Evolutionary conservation across 2,329 filamentous ascomycete species (phyloP).

Genomic region (Piedraia hortae): DNA sequence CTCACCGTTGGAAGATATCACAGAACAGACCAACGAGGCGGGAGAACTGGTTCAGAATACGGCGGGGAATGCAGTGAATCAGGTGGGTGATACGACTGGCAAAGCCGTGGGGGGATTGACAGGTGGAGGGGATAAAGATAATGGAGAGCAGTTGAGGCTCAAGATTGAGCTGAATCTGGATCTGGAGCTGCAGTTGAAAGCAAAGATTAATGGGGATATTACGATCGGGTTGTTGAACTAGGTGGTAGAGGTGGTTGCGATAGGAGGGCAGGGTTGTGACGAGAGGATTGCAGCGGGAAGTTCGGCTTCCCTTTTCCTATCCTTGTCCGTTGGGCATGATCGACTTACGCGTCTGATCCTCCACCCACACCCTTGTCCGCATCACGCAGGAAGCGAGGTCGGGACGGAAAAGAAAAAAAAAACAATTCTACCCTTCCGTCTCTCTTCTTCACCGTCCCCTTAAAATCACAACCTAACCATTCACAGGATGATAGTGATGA

Average conservation of each 20-base stretch:
- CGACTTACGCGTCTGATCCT: too few relatives aligned
- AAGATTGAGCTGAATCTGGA: conserved; percentile 32
- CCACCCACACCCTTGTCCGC: too few relatives aligned
- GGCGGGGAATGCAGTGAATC: conserved; percentile 19
- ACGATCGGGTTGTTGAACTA: conserved; percentile 25
- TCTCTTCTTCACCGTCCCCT: too few relatives aligned
- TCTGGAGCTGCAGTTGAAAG: conserved; percentile 34
- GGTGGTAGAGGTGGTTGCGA: conserved; percentile 1
- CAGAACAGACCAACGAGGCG: conserved; percentile 25
- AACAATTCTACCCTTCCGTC: too few relatives aligned
- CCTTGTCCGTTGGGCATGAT: too few relatives aligned
- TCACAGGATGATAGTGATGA: too few relatives aligned
- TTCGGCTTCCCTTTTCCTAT: too few relatives aligned
- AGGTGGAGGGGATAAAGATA: conserved; percentile 15
- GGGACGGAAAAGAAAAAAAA: too few relatives aligned
- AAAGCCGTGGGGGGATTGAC: conserved; percentile 22
- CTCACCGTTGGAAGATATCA: conserved; percentile 27
- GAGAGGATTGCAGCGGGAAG: too few relatives aligned
- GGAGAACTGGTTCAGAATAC: conserved; percentile 28
- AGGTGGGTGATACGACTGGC: conserved; percentile 18
- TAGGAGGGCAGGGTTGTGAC: too few relatives aligned
- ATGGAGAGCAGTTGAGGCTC: conserved; percentile 26
- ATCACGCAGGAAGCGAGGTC: too few relatives aligned
- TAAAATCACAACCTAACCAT: too few relatives aligned
- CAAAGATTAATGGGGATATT: conserved; percentile 35